Percentiles rank a stretch among this genome's conserved stretches.
These are phyloP conservation scores for Diaporthe sp. DNA, from an alignment of 2,329 filamentous ascomycete species.

Conservation along the genomic window DNA sequence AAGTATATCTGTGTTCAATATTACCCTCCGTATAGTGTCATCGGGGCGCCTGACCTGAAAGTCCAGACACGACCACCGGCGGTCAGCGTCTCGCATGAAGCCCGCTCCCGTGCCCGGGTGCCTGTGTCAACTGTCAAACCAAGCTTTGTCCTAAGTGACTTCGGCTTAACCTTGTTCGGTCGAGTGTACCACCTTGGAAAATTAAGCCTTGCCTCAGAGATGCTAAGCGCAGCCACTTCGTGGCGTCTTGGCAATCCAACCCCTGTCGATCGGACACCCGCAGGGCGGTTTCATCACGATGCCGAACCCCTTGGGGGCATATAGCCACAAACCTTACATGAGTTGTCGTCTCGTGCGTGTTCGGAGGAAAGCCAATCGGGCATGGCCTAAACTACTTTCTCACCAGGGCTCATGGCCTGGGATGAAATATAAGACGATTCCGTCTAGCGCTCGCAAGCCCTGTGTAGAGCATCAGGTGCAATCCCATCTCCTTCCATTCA, in stretches of 20 bases:
- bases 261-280: slow-evolving; percentile 18
- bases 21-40: background rate
- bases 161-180: slow-evolving; percentile 23
- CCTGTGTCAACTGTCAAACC: slow-evolving; percentile 31
- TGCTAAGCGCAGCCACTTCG: slow-evolving; percentile 31
- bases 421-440: slow-evolving; percentile 29
- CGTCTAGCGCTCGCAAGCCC: background rate
- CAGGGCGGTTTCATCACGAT: slow-evolving; percentile 30
- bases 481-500: background rate
- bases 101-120: slow-evolving; percentile 2
- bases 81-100: slow-evolving; percentile 6
- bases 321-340: slow-evolving; percentile 8
- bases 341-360: slow-evolving; percentile 30
- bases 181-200: background rate
- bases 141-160: slow-evolving; percentile 18
- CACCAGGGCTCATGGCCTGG: background rate
- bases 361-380: slow-evolving; percentile 30
- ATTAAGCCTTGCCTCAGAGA: slow-evolving; percentile 29
- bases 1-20: background rate
- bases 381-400: background rate
- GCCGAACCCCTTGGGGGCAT: slow-evolving; percentile 6
- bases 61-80: background rate
- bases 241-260: slow-evolving; percentile 22
- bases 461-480: too few relatives aligned
- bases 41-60: slow-evolving; percentile 16